Conservation (phyloP, 345 rosid species). For the Murraya koenigii region DNA sequence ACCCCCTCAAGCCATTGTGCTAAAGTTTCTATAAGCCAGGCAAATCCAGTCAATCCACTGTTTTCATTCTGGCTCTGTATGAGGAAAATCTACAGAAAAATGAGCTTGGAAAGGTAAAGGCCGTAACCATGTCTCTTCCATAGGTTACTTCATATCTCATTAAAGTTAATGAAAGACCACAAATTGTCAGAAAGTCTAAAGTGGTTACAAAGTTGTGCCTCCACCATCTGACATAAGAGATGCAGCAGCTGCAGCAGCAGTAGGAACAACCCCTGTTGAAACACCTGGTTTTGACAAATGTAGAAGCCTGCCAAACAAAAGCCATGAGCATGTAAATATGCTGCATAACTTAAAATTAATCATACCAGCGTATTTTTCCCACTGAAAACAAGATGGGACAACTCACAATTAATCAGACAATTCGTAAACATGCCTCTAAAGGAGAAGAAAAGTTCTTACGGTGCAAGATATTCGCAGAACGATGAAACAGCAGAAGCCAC, state of each 20-base stretch:
- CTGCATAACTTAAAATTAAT: not conserved
- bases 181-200: not conserved
- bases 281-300: slow-evolving; percentile 90
- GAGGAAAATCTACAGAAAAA: not conserved
- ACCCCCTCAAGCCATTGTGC: not conserved
- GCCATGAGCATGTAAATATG: not conserved
- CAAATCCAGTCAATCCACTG: not conserved
- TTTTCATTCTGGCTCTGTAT: not conserved
- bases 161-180: not conserved
- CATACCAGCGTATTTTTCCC: not conserved
- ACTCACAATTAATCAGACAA: not conserved
- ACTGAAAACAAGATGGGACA: not conserved
- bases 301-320: slow-evolving; percentile 59
- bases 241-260: slow-evolving; percentile 96
- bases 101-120: not conserved
- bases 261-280: slow-evolving; percentile 85
- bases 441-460: slow-evolving; percentile 45
- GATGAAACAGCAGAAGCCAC: slow-evolving; percentile 76
- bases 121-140: not conserved
- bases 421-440: not conserved
- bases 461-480: slow-evolving; percentile 94
- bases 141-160: not conserved
- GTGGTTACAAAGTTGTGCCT: slow-evolving; percentile 55
- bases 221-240: slow-evolving; percentile 98
- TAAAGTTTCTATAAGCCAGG: not conserved